Evolutionary conservation across 805 yeast species (phyloP).

Genomic region (Metschnikowia noctiluminum): DNA sequence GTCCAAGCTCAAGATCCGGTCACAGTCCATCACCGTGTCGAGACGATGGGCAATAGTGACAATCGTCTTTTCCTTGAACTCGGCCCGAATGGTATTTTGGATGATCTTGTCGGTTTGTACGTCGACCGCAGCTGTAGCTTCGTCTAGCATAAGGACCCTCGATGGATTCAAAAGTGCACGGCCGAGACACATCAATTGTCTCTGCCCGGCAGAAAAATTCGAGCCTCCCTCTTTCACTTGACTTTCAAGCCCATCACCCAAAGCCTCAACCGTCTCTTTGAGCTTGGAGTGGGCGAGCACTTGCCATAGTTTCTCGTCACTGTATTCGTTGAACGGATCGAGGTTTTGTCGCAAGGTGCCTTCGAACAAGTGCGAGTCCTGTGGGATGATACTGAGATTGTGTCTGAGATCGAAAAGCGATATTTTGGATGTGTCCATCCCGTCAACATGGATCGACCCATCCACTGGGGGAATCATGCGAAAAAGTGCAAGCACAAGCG

Average conservation of each 20-base stretch:
- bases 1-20: constrained; percentile 24
- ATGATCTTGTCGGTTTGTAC: constrained; percentile 28
- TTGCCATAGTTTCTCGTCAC: constrained; percentile 23
- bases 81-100: constrained; percentile 24
- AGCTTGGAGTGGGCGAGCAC: constrained; percentile 22
- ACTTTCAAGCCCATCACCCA: constrained; percentile 19
- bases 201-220: constrained; percentile 26
- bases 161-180: constrained; percentile 22
- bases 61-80: constrained; percentile 25
- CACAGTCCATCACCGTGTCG: constrained; percentile 28
- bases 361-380: constrained; percentile 26
- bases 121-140: constrained; percentile 26
- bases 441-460: constrained; percentile 22
- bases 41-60: constrained; percentile 29
- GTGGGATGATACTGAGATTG: constrained; percentile 25
- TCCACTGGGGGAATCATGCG: constrained; percentile 21
- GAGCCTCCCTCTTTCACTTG: constrained; percentile 23
- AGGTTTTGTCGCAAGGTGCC: constrained; percentile 33
- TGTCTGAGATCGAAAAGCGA: constrained; percentile 22
- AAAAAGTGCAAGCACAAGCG: constrained; percentile 25
- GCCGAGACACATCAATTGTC: constrained; percentile 24
- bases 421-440: constrained; percentile 15
- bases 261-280: constrained; percentile 15
- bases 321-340: constrained; percentile 60
- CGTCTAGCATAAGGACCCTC: constrained; percentile 21